phyloP scores from a whole-genome alignment of 2,329 filamentous ascomycete genomes.

The Scedosporium minutisporum region DNA sequence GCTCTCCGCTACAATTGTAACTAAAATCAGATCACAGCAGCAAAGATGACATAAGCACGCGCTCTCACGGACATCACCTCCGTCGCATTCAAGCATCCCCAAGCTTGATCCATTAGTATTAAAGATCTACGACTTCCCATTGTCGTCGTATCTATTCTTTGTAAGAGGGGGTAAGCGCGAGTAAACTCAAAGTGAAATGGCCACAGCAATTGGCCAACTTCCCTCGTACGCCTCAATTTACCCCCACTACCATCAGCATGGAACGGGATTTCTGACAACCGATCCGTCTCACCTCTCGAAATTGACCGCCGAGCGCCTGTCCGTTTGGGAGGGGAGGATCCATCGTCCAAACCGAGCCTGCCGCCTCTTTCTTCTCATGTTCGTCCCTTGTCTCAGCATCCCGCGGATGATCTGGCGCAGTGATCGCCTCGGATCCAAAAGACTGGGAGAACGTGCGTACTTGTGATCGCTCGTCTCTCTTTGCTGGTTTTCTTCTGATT shows the following conservation, averaged over 20 bases:
- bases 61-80: no score
- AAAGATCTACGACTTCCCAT: no score
- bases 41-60: no score
- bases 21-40: no score
- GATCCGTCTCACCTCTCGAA: not conserved
- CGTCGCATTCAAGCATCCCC: no score
- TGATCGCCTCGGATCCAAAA: not conserved
- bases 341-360: not conserved
- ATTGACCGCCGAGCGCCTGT: not conserved
- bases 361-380: not conserved
- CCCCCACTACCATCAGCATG: not conserved
- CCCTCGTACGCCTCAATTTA: no score
- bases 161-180: no score
- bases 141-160: no score
- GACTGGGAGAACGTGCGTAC: not conserved
- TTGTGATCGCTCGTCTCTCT: not conserved
- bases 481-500: not conserved
- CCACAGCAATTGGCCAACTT: no score
- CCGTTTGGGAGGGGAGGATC: not conserved
- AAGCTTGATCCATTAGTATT: no score
- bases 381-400: not conserved
- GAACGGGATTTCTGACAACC: not conserved
- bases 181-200: no score
- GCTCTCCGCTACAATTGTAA: no score
- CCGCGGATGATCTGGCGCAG: not conserved